Base-by-base conservation (phyloP, 1,139 yeast species). In the Nadsonia commutata region DNA sequence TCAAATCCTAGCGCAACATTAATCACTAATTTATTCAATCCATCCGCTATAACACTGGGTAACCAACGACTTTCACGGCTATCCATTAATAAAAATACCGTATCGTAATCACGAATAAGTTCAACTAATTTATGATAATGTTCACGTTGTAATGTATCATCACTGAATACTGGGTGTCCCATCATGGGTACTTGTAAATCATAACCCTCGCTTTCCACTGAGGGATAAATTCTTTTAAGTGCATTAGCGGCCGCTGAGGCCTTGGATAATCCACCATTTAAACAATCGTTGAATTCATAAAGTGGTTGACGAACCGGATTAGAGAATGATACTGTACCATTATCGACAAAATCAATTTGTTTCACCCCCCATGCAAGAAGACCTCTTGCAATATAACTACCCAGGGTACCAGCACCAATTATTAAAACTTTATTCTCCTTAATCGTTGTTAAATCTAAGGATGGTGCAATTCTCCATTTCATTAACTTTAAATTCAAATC, bases 1-100 rank as follows among this genome's bases (percentile, higher is more conserved):
- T 90, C 98, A 64, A 86, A 93, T 0, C 99, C 99, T 36, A 90
- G 66, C 0, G 98, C 98, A 0, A 94, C 94, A 60, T 88, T 90
- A 38, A 90, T 73, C 0, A 86, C 94, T 7, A 76, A 66, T 59
- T 90, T 90, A 42, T 70, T 59, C 55, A 71, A 65, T 1, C 79
- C 77, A 40, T 74, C 67, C 1, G 86, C 85, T 40, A 90, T 63
- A 1, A 88, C 76, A 0, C 97, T 82, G 0, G 99, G 98, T 8
- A 90, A 67, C 99, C 99, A 90, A 50, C 99, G 68, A 1, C 95
- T 76, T 57, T 90, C 99, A 44, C 99, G 69, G 3, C 96, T 85
- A 58, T 90, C 99, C 81, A 88, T 84, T 39, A 88, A 65, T 33
- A 93, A 62, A 52, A 80, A 90, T 0, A 88, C 60, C 0, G 73